Evolutionary conservation across 129 eudicot species (phyloP).

Genomic region (Solidago caesia): DNA sequence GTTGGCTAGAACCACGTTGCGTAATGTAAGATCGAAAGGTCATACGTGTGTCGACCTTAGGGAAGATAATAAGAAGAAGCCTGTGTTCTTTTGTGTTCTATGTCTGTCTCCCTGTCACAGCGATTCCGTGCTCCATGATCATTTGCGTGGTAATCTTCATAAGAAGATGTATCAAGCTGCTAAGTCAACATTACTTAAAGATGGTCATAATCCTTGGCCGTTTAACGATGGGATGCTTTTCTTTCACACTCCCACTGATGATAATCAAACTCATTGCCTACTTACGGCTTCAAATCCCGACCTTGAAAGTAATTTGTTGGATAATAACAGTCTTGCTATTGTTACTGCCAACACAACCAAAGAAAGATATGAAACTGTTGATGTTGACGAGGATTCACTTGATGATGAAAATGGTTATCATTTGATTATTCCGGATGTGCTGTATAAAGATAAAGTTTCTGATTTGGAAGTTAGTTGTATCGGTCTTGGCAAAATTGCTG

Average conservation of each 20-base stretch:
- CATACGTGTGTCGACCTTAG: slow-evolving; percentile 82
- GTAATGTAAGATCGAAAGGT: slow-evolving; percentile 67
- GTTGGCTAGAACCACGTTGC: slow-evolving; percentile 51
- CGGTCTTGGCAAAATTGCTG: slow-evolving; percentile 66
- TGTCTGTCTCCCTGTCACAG: slow-evolving; percentile 82
- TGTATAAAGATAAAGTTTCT: slow-evolving; percentile 53
- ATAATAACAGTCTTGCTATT: slow-evolving; percentile 50
- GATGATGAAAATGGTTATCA: slow-evolving; percentile 7
- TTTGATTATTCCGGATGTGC: slow-evolving; percentile 56
- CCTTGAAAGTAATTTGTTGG: slow-evolving; percentile 17
- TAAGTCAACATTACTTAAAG: slow-evolving; percentile 64
- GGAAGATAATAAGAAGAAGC: slow-evolving; percentile 69
- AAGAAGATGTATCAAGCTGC: slow-evolving; percentile 61
- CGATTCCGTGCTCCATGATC: slow-evolving; percentile 68
- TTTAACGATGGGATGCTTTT: slow-evolving; percentile 82
- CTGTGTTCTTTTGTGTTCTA: slow-evolving; percentile 72
- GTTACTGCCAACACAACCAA: slow-evolving; percentile 19
- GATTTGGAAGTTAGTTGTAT: slow-evolving; percentile 51
- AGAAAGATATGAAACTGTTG: slow-evolving; percentile 23
- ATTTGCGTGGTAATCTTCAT: slow-evolving; percentile 74
- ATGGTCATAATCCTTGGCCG: slow-evolving; percentile 69
- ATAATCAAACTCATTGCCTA: neutral
- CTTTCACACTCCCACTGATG: slow-evolving; percentile 33
- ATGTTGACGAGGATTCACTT: slow-evolving; percentile 11
- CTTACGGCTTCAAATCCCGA: slow-evolving; percentile 15